Base-by-base conservation (phyloP, 1,284 basidiomycete genomes). In the Cerrena zonata region DNA sequence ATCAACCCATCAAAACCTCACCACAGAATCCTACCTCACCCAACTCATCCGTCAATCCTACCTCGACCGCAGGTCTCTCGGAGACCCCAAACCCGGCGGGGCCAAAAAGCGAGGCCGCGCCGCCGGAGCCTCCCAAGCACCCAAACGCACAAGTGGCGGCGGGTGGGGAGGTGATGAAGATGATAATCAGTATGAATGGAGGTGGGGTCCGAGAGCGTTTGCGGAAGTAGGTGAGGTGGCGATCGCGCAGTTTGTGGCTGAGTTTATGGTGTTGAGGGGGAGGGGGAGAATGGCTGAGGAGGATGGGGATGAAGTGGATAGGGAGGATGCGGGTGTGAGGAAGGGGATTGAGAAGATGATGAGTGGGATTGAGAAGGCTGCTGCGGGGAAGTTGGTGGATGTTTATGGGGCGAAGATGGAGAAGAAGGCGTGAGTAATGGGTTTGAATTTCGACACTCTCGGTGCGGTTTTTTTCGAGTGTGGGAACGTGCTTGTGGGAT, bases 201-300 rank as follows among this genome's bases (percentile, higher is more conserved):
- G 80, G 4, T 91, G 89, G 88, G 89, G 87, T 2, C 71, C 74
- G 18, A 74, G 89, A n/a, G 82, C 88, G 4, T 71, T 80, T 40
- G 74, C 77, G 44, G 88, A 91, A 64, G 75, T 91, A 1, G 84
- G 86, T 3, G 88, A 91, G 63, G 66, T 72, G 50, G 77, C 70
- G 4, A 65, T 89, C 5, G 84, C 79, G 2, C 66, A 66, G 45
- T 91, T 90, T 55, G 69, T 89, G 0, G 81, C 81, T 0, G 82
- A 88, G 60, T 89, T 90, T 61, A 88, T 90, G 86, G 75, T 80
- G 18, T 77, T 75, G 25, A 68, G 69, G 2, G 65, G 56, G 12
- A 67, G 66, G 15, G 68, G 65, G 2, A 69, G 62, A 2, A 60
- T 48, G 5, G 67, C 70, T 10, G 75, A 71, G 2, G 77, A 75